A percentile compares a stretch with the other conserved stretches of the same genome.
Evolutionary conservation across 2,329 filamentous ascomycete genomes (phyloP).

Genomic region (Pyrenophora seminiperda): DNA sequence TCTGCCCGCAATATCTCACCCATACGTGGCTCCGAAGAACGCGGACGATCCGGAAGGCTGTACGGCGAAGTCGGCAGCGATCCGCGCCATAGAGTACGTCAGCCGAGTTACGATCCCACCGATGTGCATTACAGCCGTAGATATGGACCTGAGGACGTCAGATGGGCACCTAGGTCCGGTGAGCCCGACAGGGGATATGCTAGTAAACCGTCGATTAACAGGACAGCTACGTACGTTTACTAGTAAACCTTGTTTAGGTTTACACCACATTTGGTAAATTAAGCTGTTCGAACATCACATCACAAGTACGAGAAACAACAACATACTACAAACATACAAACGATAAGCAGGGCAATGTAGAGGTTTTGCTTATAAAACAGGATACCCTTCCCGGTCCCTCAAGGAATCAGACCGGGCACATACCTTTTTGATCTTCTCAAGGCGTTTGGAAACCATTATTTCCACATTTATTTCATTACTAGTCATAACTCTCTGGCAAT

Average conservation of each 20-base stretch:
- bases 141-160: constrained; percentile 47
- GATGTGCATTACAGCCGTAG: constrained; percentile 39
- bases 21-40: constrained; percentile 26
- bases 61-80: constrained; percentile 32
- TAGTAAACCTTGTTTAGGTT: constrained; percentile 17
- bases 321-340: not conserved
- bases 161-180: constrained; percentile 31
- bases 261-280: too few relatives aligned
- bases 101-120: constrained; percentile 40
- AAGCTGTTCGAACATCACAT: not conserved
- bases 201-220: constrained; percentile 33
- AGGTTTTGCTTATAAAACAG: constrained; percentile 2
- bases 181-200: constrained; percentile 30
- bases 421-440: not conserved
- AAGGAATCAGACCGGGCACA: constrained; percentile 5
- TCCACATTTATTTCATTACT: not conserved
- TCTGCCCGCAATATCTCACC: constrained; percentile 35
- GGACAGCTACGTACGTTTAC: constrained; percentile 39
- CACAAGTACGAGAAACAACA: not conserved
- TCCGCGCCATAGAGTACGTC: constrained; percentile 24
- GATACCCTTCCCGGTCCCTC: constrained; percentile 12
- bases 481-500: not conserved
- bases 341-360: constrained; percentile 5
- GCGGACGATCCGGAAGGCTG: constrained; percentile 31
- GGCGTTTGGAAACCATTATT: constrained; percentile 8